Conservation (phyloP, 148 eudicot species). For the Arctostaphylos glauca region DNA sequence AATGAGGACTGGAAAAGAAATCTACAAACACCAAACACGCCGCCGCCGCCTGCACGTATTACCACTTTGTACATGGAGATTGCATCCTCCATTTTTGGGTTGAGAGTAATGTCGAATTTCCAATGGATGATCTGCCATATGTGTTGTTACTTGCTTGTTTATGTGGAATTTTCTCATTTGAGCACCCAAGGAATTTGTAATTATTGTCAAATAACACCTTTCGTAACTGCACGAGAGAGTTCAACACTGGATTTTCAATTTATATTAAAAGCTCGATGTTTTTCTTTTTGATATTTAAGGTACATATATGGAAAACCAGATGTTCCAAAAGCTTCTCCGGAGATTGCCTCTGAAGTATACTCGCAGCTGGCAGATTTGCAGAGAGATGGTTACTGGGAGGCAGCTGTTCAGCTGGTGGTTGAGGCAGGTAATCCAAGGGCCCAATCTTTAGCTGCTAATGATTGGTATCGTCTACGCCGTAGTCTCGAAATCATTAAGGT, state of each 20-base stretch:
- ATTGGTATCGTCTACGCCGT: neutral
- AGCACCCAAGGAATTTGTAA: neutral
- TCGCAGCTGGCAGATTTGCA: conserved; percentile 70
- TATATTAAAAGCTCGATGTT: neutral
- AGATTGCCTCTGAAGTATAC: conserved; percentile 57
- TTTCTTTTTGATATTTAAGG: conserved; percentile 32
- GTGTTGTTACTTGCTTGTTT: neutral
- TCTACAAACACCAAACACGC: no score
- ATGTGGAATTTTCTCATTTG: neutral
- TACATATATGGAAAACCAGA: conserved; percentile 93
- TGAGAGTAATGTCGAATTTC: neutral
- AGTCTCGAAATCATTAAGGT: neutral
- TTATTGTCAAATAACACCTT: neutral
- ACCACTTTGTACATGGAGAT: neutral
- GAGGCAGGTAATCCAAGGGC: conserved; percentile 84
- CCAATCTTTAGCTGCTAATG: conserved; percentile 51
- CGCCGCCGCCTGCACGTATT: no score
- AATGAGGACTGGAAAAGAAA: neutral
- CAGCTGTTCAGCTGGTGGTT: conserved; percentile 74
- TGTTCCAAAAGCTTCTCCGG: conserved; percentile 88
- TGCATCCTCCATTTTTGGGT: neutral
- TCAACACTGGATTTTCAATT: neutral
- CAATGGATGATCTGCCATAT: neutral
- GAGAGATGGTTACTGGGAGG: conserved; percentile 65
- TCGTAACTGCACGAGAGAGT: neutral